Percentiles rank a stretch among this genome's conserved stretches.
These are phyloP conservation scores for Rhodosporidiobolus odoratus DNA, from an alignment of 768 basidiomycete genomes.

Conservation along the genomic window DNA sequence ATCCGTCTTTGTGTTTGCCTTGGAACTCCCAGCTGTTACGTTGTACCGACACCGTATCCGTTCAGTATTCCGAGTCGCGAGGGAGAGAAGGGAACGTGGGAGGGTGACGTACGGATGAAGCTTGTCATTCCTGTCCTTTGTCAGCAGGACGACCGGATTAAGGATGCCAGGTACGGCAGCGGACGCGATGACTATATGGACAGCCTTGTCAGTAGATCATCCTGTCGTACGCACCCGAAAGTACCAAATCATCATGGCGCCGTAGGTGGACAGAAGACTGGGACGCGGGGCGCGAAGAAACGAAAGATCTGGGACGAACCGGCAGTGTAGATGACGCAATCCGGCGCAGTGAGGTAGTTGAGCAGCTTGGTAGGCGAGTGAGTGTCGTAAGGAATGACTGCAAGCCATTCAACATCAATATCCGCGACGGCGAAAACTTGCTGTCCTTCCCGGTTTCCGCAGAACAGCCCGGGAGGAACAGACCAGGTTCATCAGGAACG, in stretches of 20 bases:
- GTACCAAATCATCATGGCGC: neutral
- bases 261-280: neutral
- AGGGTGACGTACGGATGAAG: slow-evolving; percentile 25
- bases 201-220: neutral
- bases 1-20: slow-evolving; percentile 38
- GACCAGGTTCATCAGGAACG: slow-evolving; percentile 47
- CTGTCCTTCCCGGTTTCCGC: slow-evolving; percentile 57
- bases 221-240: neutral
- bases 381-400: slow-evolving; percentile 38
- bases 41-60: neutral
- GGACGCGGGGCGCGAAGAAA: slow-evolving; percentile 31
- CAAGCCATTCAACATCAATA: neutral
- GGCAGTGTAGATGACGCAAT: slow-evolving; percentile 56
- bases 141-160: slow-evolving; percentile 89
- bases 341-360: slow-evolving; percentile 93
- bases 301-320: neutral
- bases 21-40: slow-evolving; percentile 39
- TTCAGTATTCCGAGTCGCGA: neutral
- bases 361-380: slow-evolving; percentile 84
- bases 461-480: slow-evolving; percentile 60
- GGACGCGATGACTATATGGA: slow-evolving; percentile 49
- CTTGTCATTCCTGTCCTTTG: slow-evolving; percentile 38
- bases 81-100: neutral
- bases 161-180: slow-evolving; percentile 93
- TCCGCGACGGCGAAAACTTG: slow-evolving; percentile 39